Evolutionary conservation across 2,329 filamentous ascomycete species (phyloP), one percentile per base, ranked within the genome.

Genomic region (Aureobasidium sp.): DNA sequence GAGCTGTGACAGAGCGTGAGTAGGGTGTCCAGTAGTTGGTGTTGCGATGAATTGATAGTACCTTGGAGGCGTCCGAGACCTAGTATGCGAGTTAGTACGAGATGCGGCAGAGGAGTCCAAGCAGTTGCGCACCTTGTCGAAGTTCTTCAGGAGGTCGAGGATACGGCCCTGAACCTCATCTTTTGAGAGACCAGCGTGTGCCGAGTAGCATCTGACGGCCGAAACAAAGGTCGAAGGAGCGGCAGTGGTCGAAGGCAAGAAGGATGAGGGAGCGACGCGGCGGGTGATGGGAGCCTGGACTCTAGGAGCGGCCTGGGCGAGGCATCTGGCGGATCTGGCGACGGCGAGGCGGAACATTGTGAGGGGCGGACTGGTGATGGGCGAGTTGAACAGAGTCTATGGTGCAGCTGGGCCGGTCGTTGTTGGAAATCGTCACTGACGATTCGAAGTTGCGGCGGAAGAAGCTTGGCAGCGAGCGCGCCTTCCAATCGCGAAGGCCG

Each of bases 281-380:
- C 84, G 81, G 75, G 84, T 81, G 75, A 82, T 79, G 77, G 70
- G 77, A 67, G 64, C 74, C 69, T 70, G 74, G 64, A 70, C 74
- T 64, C 76, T 72, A 62, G 75, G 70, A 62, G 74, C 71, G 64
- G 76, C 73, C 68, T 76, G 74, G 57, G 73, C 72, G 62, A 76
- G 73, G 65, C 73, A 77, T 73, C 85, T 81, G 76, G 88, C 85
- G 73, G 89, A 88, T 79, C 89, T 89, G 80, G 93, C 81, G 76
- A 94, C 78, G 74, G 89, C 87, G 77, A 89, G 86, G 80, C 93
- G 90, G 83, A 97, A 91, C 93, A 97, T 97, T 67, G 71, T 85
- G 79, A 70, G 66, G n/a, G 61, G 52, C n/a, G 60, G 24, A 39
- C 2, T 47, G 47, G 24, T 33, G 19, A 8, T 24, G 37, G 14